phyloP scores from a whole-genome alignment of 768 basidiomycete species.

The Clathrus columnatus region DNA sequence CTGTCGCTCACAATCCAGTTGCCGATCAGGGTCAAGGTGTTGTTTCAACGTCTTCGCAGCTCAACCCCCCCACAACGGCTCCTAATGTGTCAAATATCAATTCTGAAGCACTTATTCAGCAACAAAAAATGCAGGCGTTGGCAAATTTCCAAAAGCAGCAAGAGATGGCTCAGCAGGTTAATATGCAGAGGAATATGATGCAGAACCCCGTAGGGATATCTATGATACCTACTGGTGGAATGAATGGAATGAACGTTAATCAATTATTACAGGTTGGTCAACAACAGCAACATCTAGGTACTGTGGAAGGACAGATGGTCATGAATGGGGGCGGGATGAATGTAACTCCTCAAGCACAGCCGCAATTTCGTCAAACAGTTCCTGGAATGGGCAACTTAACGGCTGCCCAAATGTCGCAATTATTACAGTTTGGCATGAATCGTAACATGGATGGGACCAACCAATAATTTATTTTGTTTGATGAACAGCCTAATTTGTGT shows the following conservation, averaged over 20 bases:
- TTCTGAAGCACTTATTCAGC: background rate
- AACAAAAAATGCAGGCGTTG: background rate
- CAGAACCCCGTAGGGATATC: background rate
- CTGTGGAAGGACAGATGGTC: constrained; percentile 14
- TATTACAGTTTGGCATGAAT: constrained; percentile 14
- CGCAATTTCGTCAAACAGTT: constrained; percentile 15
- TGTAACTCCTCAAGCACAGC: constrained; percentile 14
- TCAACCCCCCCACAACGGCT: constrained; percentile 9
- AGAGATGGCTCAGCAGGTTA: background rate
- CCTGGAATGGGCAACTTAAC: constrained; percentile 10
- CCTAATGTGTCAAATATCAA: constrained; percentile 8
- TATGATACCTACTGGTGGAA: background rate
- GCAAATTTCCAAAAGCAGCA: background rate
- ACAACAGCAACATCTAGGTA: constrained; percentile 13
- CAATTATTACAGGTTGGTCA: constrained; percentile 1
- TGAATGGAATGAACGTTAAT: background rate
- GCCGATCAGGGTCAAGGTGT: background rate
- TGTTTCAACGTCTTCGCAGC: constrained; percentile 3
- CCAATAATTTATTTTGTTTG: background rate
- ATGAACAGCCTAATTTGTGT: too few species aligned
- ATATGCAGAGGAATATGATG: background rate
- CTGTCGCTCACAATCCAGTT: background rate
- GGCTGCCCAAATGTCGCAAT: constrained; percentile 13
- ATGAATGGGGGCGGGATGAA: constrained; percentile 14
- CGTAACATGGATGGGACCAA: background rate